Evolutionary conservation across 768 basidiomycete species (phyloP), one percentile per base, ranked within the genome.

Genomic region (Psilocybe cubensis): DNA sequence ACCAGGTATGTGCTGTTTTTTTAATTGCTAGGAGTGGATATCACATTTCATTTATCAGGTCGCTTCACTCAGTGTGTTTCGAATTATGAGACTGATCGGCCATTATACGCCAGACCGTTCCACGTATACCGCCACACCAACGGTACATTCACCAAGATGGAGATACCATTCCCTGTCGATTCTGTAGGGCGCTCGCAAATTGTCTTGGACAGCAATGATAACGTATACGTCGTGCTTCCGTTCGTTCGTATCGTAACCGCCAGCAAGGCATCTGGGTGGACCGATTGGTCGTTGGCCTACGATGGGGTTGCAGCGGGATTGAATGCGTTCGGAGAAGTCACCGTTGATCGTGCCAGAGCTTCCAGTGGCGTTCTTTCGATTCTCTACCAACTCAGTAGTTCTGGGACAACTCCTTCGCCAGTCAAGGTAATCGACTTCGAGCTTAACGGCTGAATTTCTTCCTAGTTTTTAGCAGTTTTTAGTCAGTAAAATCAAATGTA

Each of bases 161-260:
- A 81, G 45, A 81, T 81, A 33, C 78, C 78, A 4, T 79, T 78
- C 61, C 66, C 73, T 3, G 61, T 81, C 42, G 71, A 78, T 31
- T 51, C 75, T 12, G 78, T 79, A 4, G 79, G 79, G 14, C 76
- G 78, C 14, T 78, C 76, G 5, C 79, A 79, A 50, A 79, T 81
- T 35, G 77, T 76, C 6, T 65, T 81, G 35, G 78, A 81, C 59
- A 55, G 50, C 11, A 46, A 63, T 4, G 78, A 81, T 61, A 79
- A 81, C 53, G 66, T 69, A n/a, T 79, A 81, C 40, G 76, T 81
- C 18, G 71, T 79, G 5, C 64, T 79, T 28, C 79, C 79, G 3
- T 79, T 66, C 57, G 68, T 79, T 4, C 72, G 76, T 6, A 69
- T 81, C 44, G 78, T 75, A 11, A 77, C 78, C 1, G 78, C 79